Base-by-base conservation (phyloP, 192 early-diverging fungal species). In the Coemansia sp. region DNA sequence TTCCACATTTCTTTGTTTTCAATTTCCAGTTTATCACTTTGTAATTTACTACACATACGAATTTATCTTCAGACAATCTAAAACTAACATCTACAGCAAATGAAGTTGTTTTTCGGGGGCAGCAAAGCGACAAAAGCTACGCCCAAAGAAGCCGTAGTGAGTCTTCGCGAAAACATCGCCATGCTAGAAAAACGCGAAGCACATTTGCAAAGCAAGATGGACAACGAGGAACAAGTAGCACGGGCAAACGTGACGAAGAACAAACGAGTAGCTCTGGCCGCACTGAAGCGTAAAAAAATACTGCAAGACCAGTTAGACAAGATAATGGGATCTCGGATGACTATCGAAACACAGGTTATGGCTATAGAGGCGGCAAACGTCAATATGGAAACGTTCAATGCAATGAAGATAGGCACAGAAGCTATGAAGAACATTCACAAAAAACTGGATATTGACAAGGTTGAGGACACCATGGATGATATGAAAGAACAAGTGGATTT, bases 401-500 rank as follows among this genome's bases (percentile, higher is more conserved):
- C 96, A 8, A 95, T 99, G 95, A 86, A 91, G 72, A 87, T 88
- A 34, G 97, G 93, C 72, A 92, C 94, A 20, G 90, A 92, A 41
- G 96, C 96, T 28, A 93, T 99, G 94, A 96, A 95, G 80, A 68
- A 73, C 34, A 96, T 99, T 64, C 96, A 99, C 68, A 66, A 71
- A 91, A 93, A 72, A 72, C 86, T 66, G 86, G 86, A 95, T 71
- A 94, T 96, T 59, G 89, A 95, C 74, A 97, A 94, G 87, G 96
- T 99, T 33, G 97, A 99, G 72, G 85, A 86, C 43, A 95, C 91
- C 12, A 95, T 96, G 94, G 97, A 99, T 68, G 94, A 96, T 59
- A 96, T 99, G 67, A 89, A 93, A 35, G 97, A 99, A 66, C 95
- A 99, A 76, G 97, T 98, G 93, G 95, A 96, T 67, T 74, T 96